These are phyloP conservation scores for Ogataea methanolica DNA, from an alignment of 805 yeast genomes.

Conservation along the genomic window DNA sequence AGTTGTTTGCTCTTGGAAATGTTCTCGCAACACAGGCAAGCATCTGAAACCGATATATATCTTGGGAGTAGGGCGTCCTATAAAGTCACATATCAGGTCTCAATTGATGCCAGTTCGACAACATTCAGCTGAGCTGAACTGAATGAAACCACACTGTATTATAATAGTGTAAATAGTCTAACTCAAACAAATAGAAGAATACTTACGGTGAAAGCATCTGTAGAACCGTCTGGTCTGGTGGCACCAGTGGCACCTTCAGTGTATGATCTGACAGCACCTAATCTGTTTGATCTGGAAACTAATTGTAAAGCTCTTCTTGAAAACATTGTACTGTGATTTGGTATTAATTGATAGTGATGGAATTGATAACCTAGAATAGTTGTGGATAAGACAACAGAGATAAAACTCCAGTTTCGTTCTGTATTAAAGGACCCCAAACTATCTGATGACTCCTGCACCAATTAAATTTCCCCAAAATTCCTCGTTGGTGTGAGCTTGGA, in stretches of 20 bases:
- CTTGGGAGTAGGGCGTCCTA: too few relatives aligned
- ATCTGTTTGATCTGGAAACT: constrained; percentile 25
- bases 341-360: not conserved
- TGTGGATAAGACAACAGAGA: too few relatives aligned
- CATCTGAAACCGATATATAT: too few relatives aligned
- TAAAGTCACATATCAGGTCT: too few relatives aligned
- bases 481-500: too few relatives aligned
- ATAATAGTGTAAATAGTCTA: constrained; percentile 28
- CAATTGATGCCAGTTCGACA: too few relatives aligned
- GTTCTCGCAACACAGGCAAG: too few relatives aligned
- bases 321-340: constrained; percentile 19
- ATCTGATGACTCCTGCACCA: too few relatives aligned
- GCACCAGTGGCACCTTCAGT: constrained; percentile 62
- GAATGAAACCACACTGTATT: constrained; percentile 8
- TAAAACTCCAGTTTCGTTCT: too few relatives aligned
- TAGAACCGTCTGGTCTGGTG: constrained; percentile 47
- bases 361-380: not conserved
- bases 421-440: too few relatives aligned
- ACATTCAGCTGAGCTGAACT: not conserved
- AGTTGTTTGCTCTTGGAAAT: too few relatives aligned
- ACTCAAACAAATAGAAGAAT: not conserved
- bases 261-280: constrained; percentile 32
- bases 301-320: constrained; percentile 37
- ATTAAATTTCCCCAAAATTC: too few relatives aligned
- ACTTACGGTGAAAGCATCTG: constrained; percentile 58